Conservation (phyloP, 768 basidiomycete species). For the Lactarius evosmus region DNA sequence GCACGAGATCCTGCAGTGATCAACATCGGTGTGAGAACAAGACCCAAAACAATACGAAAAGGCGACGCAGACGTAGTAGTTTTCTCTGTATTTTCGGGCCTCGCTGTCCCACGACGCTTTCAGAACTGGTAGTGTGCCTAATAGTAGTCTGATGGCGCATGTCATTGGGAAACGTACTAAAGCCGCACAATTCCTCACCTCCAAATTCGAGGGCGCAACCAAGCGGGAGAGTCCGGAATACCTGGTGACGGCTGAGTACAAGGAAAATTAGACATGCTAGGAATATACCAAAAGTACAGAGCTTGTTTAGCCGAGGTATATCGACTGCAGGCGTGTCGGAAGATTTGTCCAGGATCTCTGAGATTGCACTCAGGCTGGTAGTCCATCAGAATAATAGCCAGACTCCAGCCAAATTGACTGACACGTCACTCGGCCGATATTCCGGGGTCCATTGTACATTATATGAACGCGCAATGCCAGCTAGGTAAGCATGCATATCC, state of each 20-base stretch:
- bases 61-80: constrained; percentile 59
- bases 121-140: constrained; percentile 56
- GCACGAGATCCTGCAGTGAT: constrained; percentile 58
- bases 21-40: constrained; percentile 13
- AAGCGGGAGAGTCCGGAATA: constrained; percentile 68
- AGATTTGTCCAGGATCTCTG: constrained; percentile 56
- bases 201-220: constrained; percentile 77
- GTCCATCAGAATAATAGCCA: constrained; percentile 17
- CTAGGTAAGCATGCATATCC: constrained; percentile 54
- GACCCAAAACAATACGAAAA: not conserved
- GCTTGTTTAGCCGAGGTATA: constrained; percentile 48
- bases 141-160: constrained; percentile 47
- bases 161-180: constrained; percentile 16
- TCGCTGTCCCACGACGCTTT: constrained; percentile 61
- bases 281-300: constrained; percentile 61
- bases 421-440: constrained; percentile 61
- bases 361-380: constrained; percentile 51
- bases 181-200: constrained; percentile 46
- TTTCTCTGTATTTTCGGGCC: constrained; percentile 56
- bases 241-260: constrained; percentile 40
- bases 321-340: constrained; percentile 51
- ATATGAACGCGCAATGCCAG: constrained; percentile 50
- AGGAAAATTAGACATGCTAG: constrained; percentile 14
- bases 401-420: constrained; percentile 27
- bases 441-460: constrained; percentile 62